Conservation (phyloP, 2,329 filamentous ascomycete species). For the Bipolaris gigantea region DNA sequence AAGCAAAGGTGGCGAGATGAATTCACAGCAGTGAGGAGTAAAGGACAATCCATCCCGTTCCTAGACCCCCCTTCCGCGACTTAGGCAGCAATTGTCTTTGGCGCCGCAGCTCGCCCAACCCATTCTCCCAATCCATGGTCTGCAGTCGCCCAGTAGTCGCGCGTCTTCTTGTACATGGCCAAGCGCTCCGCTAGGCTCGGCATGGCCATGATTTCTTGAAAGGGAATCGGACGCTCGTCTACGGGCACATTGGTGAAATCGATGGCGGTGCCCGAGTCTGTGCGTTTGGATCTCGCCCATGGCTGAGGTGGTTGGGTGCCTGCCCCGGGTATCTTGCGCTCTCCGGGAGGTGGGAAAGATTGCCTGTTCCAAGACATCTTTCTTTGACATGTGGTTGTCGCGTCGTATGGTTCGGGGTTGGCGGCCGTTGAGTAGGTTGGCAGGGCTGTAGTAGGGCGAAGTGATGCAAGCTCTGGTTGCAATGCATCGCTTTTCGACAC, state of each 20-base stretch:
- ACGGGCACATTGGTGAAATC: conserved; percentile 25
- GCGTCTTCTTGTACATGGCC: conserved; percentile 37
- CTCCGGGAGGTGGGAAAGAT: neutral
- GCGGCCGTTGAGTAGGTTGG: conserved; percentile 7
- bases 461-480: conserved; percentile 1
- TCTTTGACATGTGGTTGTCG: neutral
- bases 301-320: neutral
- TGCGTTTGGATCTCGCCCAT: conserved; percentile 25
- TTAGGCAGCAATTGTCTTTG: neutral
- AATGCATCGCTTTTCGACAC: neutral
- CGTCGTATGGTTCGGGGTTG: neutral
- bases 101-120: conserved; percentile 16
- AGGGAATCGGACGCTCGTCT: conserved; percentile 31
- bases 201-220: conserved; percentile 36
- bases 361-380: neutral
- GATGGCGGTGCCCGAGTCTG: conserved; percentile 40
- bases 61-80: too few relatives aligned
- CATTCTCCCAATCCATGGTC: conserved; percentile 40
- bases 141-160: conserved; percentile 41
- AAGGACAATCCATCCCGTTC: too few relatives aligned
- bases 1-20: too few relatives aligned
- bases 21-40: too few relatives aligned
- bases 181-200: conserved; percentile 33
- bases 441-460: conserved; percentile 8
- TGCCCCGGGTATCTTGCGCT: neutral